These are phyloP conservation scores for Cadophora sp. DNA, from an alignment of 2,329 filamentous ascomycete species.

Conservation along the genomic window DNA sequence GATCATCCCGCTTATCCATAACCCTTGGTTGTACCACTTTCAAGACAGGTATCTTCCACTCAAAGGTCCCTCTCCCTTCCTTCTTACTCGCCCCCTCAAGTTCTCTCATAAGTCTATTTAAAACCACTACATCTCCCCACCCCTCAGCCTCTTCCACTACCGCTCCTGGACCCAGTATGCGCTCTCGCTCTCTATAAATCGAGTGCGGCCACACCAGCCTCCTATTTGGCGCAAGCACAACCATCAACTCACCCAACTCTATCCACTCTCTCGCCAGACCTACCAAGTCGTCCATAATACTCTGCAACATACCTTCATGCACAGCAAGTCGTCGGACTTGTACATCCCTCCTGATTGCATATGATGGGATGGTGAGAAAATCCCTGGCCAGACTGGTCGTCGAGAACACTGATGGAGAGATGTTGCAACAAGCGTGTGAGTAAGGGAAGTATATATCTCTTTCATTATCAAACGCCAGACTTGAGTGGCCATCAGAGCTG, in stretches of 20 bases:
- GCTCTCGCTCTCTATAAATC: neutral
- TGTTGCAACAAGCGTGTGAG: neutral
- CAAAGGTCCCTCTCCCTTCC: neutral
- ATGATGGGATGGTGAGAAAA: neutral
- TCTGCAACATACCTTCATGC: neutral
- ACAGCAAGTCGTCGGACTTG: neutral
- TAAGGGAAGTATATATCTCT: neutral
- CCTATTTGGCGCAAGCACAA: neutral
- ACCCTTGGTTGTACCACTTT: neutral
- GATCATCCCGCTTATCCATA: neutral
- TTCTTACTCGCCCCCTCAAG: neutral
- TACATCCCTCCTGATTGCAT: neutral
- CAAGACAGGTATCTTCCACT: neutral
- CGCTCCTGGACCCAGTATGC: neutral
- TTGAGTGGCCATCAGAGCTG: neutral
- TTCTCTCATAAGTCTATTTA: neutral
- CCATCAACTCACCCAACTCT: neutral
- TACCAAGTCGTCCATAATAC: neutral
- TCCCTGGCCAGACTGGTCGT: neutral
- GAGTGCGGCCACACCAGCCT: neutral
- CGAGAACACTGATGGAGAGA: neutral
- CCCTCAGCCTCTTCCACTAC: neutral
- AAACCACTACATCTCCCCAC: neutral
- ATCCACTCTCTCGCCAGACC: neutral
- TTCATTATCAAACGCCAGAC: neutral